Conservation (phyloP, 2,329 filamentous ascomycete species). For the Polytolypa hystricis region DNA sequence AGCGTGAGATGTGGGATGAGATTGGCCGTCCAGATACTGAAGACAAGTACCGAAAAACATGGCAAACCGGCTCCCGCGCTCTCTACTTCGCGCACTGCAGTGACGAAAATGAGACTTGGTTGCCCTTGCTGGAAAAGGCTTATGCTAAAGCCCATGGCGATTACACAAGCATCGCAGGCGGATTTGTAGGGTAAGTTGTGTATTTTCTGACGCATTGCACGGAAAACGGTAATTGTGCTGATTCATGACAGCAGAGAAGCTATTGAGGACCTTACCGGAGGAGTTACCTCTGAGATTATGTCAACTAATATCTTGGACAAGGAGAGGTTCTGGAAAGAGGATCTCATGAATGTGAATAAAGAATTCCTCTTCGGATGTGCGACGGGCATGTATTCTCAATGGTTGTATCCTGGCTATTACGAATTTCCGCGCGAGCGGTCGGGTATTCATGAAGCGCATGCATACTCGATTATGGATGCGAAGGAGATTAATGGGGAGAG, state of each 20-base stretch:
- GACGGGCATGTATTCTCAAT: conserved; percentile 36
- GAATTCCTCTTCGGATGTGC: conserved; percentile 50
- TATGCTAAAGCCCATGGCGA: conserved; percentile 79
- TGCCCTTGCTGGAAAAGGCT: conserved; percentile 69
- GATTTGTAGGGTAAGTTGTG: conserved; percentile 48
- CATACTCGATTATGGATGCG: conserved; percentile 49
- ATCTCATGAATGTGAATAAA: conserved; percentile 68
- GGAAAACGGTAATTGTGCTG: conserved; percentile 3
- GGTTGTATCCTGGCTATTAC: conserved; percentile 27
- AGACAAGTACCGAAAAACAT: conserved; percentile 56
- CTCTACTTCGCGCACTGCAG: conserved; percentile 68
- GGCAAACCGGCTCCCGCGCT: conserved; percentile 65
- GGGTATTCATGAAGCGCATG: conserved; percentile 40
- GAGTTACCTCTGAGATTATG: conserved; percentile 37
- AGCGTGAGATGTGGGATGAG: conserved; percentile 62
- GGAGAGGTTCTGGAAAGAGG: conserved; percentile 72
- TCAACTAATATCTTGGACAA: conserved; percentile 46
- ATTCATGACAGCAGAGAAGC: conserved; percentile 33
- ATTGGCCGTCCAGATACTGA: conserved; percentile 64
- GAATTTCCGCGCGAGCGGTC: conserved; percentile 29
- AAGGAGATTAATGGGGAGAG: conserved; percentile 51
- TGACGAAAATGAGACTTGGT: conserved; percentile 71
- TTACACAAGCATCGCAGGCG: conserved; percentile 62
- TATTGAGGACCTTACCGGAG: conserved; percentile 48
- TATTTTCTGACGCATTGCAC: background rate